Base-by-base conservation (phyloP, 2,329 filamentous ascomycete genomes). In the Fusarium mundagurra region DNA sequence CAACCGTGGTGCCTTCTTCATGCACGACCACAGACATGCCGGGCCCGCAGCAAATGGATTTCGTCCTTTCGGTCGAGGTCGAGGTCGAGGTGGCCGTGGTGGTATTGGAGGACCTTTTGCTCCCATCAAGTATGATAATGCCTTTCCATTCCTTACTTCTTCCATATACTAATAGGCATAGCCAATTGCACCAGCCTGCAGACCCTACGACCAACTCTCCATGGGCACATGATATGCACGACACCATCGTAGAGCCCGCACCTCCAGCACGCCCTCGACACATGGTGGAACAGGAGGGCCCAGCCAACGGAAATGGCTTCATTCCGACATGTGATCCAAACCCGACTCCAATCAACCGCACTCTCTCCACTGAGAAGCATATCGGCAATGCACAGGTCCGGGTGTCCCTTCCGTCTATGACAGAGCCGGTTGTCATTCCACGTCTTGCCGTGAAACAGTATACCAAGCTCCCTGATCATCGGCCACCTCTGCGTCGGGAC, bases 141-240 rank as follows among this genome's bases (percentile, higher is more conserved):
- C 64, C 48, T 45, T 34, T 33, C 59, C 38, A 47, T 34, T 31
- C 43, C 45, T 57, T 41, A 61, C 29, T 58, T 29, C 31, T 64
- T 54, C 45, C 44, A 54, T 60, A 48, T 53, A 61, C 82, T 83
- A 71, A 84, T 75, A 39, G 58, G 39, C 31, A 50, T 57, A 84
- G 82, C 62, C 82, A 83, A 74, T 76, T 83, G 71, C 85, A 87
- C 67, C 85, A 85, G 67, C 81, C 86, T 14, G 81, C 85, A 41
- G 90, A 93, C 78, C 90, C 90, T 67, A 90, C 91, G 22, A 92
- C 91, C 31, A 93, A 91, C 81, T 91, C 90, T 27, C 92, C 90
- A 50, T 98, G 96, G 96, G 91, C 94, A 74, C 96, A 99, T 82
- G 96, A 99, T 82, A 94, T 98, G 84, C 96, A 98, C 83, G 94